Evolutionary conservation across 139 green algal genomes (phyloP), one percentile per base, ranked within the genome.

Genomic region (Marvania coccoides): DNA sequence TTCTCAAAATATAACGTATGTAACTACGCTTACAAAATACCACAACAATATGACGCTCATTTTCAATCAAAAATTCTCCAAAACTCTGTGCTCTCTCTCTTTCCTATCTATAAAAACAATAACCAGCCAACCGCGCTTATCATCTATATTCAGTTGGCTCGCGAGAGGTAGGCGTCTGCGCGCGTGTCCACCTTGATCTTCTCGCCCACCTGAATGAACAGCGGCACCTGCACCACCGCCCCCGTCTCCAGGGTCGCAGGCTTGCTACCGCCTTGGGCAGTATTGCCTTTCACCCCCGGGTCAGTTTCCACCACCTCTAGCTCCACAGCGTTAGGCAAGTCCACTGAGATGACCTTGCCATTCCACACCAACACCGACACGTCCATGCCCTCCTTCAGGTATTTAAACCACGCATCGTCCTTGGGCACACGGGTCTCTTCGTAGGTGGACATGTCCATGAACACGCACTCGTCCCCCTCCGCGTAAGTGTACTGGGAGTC

Each of bases 381-480:
- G 4, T 85, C 71, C 54, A 81, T 79, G 23, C 86, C 85, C 76
- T 96, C 88, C 71, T 92, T 95, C 4, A 99, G 64, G 71, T 85
- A 99, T 66, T 95, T 89, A 7, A 85, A 81, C 86, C 87, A 97
- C 13, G 83, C 68, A 2, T 90, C 83, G 31, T 95, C 83, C 42
- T 54, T 59, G 12, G 60, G 70, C 12, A 99, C 26, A 19, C 93
- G 86, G 10, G 78, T 92, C 87, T 99, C 95, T 79, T 99, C 95
- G 61, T 93, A 99, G 1, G 80, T 90, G 37, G 81, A 67, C 76
- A 90, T 88, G 81, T 98, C 88, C 93, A 98, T 98, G 79, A 98
- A 98, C 19, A 97, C 86, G 65, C 85, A 96, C 71, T 85, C 67
- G 38, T 70, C 58, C 26, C 86, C 90, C 30, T 96, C 88, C 19